Percentiles rank a stretch among this genome's conserved stretches.
These are phyloP conservation scores for Piloderma croceum DNA, from an alignment of 768 basidiomycete species.

Conservation along the genomic window DNA sequence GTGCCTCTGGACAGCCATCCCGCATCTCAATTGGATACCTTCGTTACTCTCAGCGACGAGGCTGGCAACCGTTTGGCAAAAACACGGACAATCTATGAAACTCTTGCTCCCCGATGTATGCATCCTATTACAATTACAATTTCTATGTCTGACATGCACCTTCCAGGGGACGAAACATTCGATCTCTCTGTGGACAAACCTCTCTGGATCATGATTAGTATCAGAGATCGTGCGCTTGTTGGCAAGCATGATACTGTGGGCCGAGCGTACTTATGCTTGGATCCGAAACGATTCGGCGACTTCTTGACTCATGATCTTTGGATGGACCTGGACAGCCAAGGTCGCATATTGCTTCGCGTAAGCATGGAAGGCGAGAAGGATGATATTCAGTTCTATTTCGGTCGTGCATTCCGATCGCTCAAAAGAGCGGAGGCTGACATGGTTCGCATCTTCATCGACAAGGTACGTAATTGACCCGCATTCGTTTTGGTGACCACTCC, in stretches of 20 bases:
- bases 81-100: constrained; percentile 94
- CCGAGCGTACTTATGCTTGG: constrained; percentile 86
- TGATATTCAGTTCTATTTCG: constrained; percentile 96
- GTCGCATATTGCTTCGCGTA: constrained; percentile 79
- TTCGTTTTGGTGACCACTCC: constrained; percentile 1
- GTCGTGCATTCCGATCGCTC: constrained; percentile 86
- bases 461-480: constrained; percentile 45
- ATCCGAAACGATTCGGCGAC: constrained; percentile 84
- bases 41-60: constrained; percentile 92
- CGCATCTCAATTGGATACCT: constrained; percentile 82
- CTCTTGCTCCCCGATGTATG: constrained; percentile 84
- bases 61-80: constrained; percentile 85
- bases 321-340: constrained; percentile 83
- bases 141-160: constrained; percentile 1
- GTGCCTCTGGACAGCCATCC: constrained; percentile 70
- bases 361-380: constrained; percentile 99
- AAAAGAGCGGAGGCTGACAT: constrained; percentile 94
- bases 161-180: constrained; percentile 91
- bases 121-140: constrained; percentile 9
- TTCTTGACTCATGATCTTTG: constrained; percentile 87
- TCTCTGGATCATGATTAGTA: constrained; percentile 96
- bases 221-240: constrained; percentile 83
- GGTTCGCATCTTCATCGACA: constrained; percentile 94
- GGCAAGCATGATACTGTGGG: constrained; percentile 94
- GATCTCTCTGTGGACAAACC: constrained; percentile 90